phyloP scores from a whole-genome alignment of 345 rosid species.

The Microthlaspi erraticum region DNA sequence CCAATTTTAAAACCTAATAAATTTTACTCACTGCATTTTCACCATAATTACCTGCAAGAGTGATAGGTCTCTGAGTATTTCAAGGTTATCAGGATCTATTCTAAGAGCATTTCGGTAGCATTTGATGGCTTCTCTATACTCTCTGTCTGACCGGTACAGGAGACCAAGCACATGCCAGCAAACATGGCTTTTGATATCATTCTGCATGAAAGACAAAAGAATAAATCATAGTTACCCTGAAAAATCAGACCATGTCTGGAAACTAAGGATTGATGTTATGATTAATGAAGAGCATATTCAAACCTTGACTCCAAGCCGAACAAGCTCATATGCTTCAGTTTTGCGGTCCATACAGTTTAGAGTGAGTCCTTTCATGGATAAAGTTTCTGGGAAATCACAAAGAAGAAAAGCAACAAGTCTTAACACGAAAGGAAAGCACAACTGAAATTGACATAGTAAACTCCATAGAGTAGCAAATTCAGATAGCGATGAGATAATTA shows the following conservation, averaged over 20 bases:
- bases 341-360: slow-evolving; percentile 99
- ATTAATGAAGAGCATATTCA: slow-evolving; percentile 27
- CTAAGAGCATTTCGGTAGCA: slow-evolving; percentile 93
- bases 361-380: slow-evolving; percentile 98
- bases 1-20: neutral
- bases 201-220: slow-evolving; percentile 59
- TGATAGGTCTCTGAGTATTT: slow-evolving; percentile 92
- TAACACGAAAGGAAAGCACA: slow-evolving; percentile 13
- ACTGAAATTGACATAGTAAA: neutral
- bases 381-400: slow-evolving; percentile 71
- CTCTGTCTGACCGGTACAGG: slow-evolving; percentile 97
- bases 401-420: slow-evolving; percentile 4
- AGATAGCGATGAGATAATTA: neutral
- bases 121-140: slow-evolving; percentile 98
- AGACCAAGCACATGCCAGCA: slow-evolving; percentile 99
- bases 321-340: slow-evolving; percentile 97
- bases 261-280: slow-evolving; percentile 5
- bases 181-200: slow-evolving; percentile 98
- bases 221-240: slow-evolving; percentile 21
- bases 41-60: slow-evolving; percentile 76
- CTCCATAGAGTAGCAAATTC: slow-evolving; percentile 8
- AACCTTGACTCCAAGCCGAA: slow-evolving; percentile 94
- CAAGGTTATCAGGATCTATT: slow-evolving; percentile 98
- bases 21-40: slow-evolving; percentile 1
- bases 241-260: slow-evolving; percentile 12